Evolutionary conservation across 192 early-diverging fungal species (phyloP), one percentile per base, ranked within the genome.

Genomic region (Mortierella alpina): DNA sequence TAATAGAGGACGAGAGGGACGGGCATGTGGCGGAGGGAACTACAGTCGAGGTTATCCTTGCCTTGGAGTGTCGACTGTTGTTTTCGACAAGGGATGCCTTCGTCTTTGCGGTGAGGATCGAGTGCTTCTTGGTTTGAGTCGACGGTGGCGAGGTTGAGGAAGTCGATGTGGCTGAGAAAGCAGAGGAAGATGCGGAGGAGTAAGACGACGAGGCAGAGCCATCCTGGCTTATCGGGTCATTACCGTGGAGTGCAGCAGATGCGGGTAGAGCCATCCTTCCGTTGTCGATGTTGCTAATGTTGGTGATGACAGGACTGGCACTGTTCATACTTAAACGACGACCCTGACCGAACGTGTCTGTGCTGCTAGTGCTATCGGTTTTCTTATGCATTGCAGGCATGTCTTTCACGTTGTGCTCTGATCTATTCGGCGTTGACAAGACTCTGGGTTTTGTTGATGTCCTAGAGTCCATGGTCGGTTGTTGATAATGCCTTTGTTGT

Each of bases 111-210:
- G 22, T 54, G 1, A 54, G 8, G 7, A 53, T 10, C 6, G 59
- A 56, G 3, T 72, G 64, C 15, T 68, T 71, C 63, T 44, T 47
- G 22, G 51, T 68, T 47, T 67, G 65, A 1, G 59, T 59, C 8
- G 64, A 63, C 5, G 44, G 52, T 15, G 70, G 51, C 13, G 75
- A 78, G 5, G 59, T 17, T 1, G 75, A 70, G 41, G 73, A 75
- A 13, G 50, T 52, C 4, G 69, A 60, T 1, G 61, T 64, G 12
- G 53, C 55, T 4, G 75, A 55, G 54, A 80, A 68, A 5, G 54
- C 59, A 31, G 77, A 80, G 7, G 77, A 72, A 2, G 64, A 68
- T 5, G 65, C 58, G 2, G 77, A 80, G 45, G 77, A 80, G 55
- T 70, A 72, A 1, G 76, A 55, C 31, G 76, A 78, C 7, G 31